phyloP scores from a whole-genome alignment of 495 filamentous ascomycete genomes.

The Durotheca rogersii region DNA sequence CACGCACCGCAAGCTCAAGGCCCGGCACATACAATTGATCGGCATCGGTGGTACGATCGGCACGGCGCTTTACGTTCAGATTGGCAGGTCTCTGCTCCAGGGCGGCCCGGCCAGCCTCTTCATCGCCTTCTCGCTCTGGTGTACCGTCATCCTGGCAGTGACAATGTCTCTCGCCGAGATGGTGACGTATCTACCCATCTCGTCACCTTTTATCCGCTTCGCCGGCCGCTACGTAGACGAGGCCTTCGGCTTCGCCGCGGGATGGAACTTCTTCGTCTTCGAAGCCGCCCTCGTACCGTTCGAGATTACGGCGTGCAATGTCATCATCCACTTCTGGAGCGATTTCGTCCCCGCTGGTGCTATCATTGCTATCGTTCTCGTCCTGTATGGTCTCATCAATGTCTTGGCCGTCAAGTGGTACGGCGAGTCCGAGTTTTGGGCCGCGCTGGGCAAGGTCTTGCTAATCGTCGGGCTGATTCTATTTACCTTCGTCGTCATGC shows the following conservation, averaged over 20 bases:
- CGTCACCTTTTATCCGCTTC: conserved; percentile 73
- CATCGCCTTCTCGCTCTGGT: conserved; percentile 74
- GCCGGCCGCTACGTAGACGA: conserved; percentile 72
- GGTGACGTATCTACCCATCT: conserved; percentile 72
- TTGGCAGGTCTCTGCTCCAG: conserved; percentile 64
- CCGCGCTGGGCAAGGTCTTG: conserved; percentile 61
- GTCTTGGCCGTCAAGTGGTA: conserved; percentile 60
- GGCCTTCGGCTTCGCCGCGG: conserved; percentile 57
- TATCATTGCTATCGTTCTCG: conserved; percentile 59
- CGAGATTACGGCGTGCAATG: conserved; percentile 62
- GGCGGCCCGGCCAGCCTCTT: conserved; percentile 78
- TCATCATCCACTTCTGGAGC: conserved; percentile 65
- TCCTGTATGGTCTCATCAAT: conserved; percentile 57
- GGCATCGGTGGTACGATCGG: conserved; percentile 61
- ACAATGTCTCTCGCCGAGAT: conserved; percentile 67
- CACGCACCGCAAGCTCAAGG: conserved; percentile 47
- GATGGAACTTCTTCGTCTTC: conserved; percentile 71
- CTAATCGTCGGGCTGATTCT: conserved; percentile 61
- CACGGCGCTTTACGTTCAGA: conserved; percentile 71
- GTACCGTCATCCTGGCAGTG: conserved; percentile 55
- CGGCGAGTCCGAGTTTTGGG: conserved; percentile 68
- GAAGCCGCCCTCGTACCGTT: conserved; percentile 64
- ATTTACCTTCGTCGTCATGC: conserved; percentile 68
- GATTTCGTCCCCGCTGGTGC: conserved; percentile 58
- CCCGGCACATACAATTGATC: conserved; percentile 55